These are phyloP conservation scores for Neofusicoccum laricinum DNA, from an alignment of 2,329 filamentous ascomycete species.

Conservation along the genomic window DNA sequence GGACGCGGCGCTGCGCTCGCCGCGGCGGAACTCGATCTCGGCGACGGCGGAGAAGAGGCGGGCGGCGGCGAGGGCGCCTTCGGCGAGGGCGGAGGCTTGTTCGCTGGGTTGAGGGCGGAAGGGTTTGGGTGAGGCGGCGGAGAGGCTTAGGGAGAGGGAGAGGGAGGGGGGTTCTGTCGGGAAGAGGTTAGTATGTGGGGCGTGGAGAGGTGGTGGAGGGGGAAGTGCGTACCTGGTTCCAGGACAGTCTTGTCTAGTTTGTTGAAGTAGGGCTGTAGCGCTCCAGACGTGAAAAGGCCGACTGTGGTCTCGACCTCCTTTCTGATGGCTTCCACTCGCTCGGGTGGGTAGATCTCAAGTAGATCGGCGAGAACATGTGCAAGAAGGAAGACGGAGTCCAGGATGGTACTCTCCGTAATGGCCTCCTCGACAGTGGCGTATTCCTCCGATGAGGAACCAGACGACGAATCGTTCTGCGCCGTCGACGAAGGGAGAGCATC, in stretches of 20 bases:
- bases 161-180: conserved; percentile 31
- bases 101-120: conserved; percentile 36
- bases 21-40: conserved; percentile 5
- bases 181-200: conserved; percentile 21
- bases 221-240: conserved; percentile 19
- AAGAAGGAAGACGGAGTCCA: conserved; percentile 47
- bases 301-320: conserved; percentile 51
- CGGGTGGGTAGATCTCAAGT: conserved; percentile 62
- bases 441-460: conserved; percentile 49
- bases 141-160: conserved; percentile 26
- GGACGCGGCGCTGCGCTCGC: neutral
- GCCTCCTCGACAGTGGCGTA: conserved; percentile 68
- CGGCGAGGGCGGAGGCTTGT: conserved; percentile 55
- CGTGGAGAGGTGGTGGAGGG: no score
- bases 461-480: conserved; percentile 12
- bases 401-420: conserved; percentile 60
- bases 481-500: conserved; percentile 17
- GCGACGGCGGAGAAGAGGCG: conserved; percentile 38
- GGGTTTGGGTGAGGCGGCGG: conserved; percentile 17
- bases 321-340: conserved; percentile 54
- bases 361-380: conserved; percentile 40
- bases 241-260: conserved; percentile 18
- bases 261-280: neutral
- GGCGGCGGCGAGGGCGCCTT: conserved; percentile 54
- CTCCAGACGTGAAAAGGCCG: neutral